Evolutionary conservation across 2,329 filamentous ascomycete species (phyloP).

Genomic region (Fonsecaea erecta): DNA sequence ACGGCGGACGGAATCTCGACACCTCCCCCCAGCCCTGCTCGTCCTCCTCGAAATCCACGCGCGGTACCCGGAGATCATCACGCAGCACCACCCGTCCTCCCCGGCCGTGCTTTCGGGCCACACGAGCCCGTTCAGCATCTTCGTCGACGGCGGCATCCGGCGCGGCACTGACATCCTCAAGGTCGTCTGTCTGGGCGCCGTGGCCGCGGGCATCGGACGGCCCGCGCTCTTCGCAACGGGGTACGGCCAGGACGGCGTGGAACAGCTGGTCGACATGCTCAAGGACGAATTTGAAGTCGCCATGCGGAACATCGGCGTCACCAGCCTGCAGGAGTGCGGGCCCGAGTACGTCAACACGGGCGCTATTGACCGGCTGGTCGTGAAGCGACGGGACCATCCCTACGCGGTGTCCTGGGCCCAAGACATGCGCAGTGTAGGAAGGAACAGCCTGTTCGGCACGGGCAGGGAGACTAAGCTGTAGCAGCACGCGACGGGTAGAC

Average conservation of each 20-base stretch:
- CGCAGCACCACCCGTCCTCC: constrained; percentile 40
- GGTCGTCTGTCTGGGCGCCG: constrained; percentile 58
- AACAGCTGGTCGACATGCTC: constrained; percentile 59
- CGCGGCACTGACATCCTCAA: constrained; percentile 62
- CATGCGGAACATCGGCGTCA: constrained; percentile 55
- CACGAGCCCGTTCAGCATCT: constrained; percentile 50
- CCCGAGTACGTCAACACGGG: constrained; percentile 53
- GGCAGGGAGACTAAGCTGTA: constrained; percentile 24
- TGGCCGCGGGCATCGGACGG: constrained; percentile 59
- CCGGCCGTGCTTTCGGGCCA: constrained; percentile 29
- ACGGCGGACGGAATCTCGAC: constrained; percentile 64
- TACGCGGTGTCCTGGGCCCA: constrained; percentile 45
- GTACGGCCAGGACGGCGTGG: constrained; percentile 60
- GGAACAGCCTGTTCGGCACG: constrained; percentile 7
- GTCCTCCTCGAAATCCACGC: constrained; percentile 59
- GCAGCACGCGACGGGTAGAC: background rate
- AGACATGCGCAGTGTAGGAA: background rate
- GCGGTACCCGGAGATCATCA: constrained; percentile 57
- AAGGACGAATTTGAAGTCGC: constrained; percentile 55
- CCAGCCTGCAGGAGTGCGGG: constrained; percentile 49
- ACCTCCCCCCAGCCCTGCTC: constrained; percentile 57
- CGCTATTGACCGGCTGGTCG: constrained; percentile 58
- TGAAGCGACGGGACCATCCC: constrained; percentile 46
- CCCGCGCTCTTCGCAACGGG: constrained; percentile 59
- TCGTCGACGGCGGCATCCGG: constrained; percentile 56